Percentiles rank a stretch among this genome's conserved stretches.
Evolutionary conservation across 2,329 filamentous ascomycete species (phyloP).

Genomic region (Clathrospora elynae): DNA sequence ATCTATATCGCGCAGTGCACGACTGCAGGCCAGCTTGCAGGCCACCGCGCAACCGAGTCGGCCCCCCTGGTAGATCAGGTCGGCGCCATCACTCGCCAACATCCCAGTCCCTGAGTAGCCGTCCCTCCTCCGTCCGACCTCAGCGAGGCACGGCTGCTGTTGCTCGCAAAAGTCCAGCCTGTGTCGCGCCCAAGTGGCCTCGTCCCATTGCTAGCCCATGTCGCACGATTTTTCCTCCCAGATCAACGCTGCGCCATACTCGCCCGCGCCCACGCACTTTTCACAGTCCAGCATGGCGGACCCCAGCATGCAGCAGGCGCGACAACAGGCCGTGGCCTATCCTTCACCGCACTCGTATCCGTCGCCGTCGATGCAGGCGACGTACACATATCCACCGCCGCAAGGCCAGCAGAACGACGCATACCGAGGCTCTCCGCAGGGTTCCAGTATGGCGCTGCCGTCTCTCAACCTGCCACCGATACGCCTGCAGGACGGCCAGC

Average conservation of each 20-base stretch:
- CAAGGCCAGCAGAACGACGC: slow-evolving; percentile 49
- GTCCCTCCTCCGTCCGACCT: slow-evolving; percentile 17
- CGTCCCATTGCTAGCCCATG: slow-evolving; percentile 39
- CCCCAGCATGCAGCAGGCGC: slow-evolving; percentile 37
- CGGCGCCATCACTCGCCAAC: slow-evolving; percentile 25
- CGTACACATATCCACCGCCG: slow-evolving; percentile 56
- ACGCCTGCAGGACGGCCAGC: slow-evolving; percentile 55
- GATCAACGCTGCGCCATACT: slow-evolving; percentile 35
- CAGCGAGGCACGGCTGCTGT: slow-evolving; percentile 20
- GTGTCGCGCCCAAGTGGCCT: slow-evolving; percentile 31
- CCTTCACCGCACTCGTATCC: slow-evolving; percentile 57
- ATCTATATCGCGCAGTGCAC: slow-evolving; percentile 20
- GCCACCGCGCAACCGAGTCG: slow-evolving; percentile 25
- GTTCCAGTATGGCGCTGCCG: slow-evolving; percentile 51
- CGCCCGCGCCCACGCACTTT: slow-evolving; percentile 42
- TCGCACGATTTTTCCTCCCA: slow-evolving; percentile 41
- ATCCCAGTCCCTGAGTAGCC: slow-evolving; percentile 27
- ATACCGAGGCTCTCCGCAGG: slow-evolving; percentile 55
- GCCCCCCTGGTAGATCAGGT: slow-evolving; percentile 25
- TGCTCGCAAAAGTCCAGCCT: slow-evolving; percentile 22
- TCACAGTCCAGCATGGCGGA: slow-evolving; percentile 44
- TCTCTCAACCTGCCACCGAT: slow-evolving; percentile 59
- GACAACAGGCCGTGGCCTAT: slow-evolving; percentile 46
- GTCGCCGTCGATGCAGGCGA: slow-evolving; percentile 56
- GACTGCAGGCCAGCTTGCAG: slow-evolving; percentile 21